Percentiles rank a stretch among this genome's conserved stretches.
These are phyloP conservation scores for Rhizopogon vulgaris DNA, from an alignment of 768 basidiomycete genomes.

Conservation along the genomic window DNA sequence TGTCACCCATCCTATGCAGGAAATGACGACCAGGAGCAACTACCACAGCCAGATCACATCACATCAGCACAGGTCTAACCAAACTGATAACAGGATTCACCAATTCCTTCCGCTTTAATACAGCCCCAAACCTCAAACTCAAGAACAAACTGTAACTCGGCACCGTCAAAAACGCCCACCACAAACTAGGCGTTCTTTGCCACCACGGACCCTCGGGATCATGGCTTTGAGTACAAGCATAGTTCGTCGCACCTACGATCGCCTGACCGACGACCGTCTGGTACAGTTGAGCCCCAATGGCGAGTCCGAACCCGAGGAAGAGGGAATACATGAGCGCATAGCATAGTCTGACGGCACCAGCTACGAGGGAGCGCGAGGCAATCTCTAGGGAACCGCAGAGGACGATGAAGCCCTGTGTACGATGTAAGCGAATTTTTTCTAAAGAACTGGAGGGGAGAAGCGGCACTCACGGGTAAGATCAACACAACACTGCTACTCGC, in stretches of 20 bases:
- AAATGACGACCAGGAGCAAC: constrained; percentile 47
- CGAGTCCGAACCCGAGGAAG: constrained; percentile 74
- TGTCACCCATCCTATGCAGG: constrained; percentile 70
- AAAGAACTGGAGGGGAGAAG: neutral
- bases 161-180: constrained; percentile 72
- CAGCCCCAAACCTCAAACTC: constrained; percentile 60
- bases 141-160: constrained; percentile 64
- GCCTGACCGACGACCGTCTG: constrained; percentile 43
- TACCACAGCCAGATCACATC: constrained; percentile 19
- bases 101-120: constrained; percentile 50
- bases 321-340: constrained; percentile 78
- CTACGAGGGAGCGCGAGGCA: constrained; percentile 73
- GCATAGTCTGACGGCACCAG: constrained; percentile 79
- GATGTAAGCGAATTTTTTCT: constrained; percentile 2
- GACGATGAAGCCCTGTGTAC: constrained; percentile 53
- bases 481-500: constrained; percentile 73
- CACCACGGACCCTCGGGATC: constrained; percentile 62
- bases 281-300: constrained; percentile 71
- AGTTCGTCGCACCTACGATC: constrained; percentile 51
- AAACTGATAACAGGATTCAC: constrained; percentile 26
- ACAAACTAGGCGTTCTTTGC: constrained; percentile 58
- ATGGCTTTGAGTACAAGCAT: constrained; percentile 54
- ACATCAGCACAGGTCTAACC: neutral
- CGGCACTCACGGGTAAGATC: constrained; percentile 59
- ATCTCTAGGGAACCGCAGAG: constrained; percentile 72